These are phyloP conservation scores for Vigna nakashimae DNA, from an alignment of 306 rosid genomes.

Conservation along the genomic window DNA sequence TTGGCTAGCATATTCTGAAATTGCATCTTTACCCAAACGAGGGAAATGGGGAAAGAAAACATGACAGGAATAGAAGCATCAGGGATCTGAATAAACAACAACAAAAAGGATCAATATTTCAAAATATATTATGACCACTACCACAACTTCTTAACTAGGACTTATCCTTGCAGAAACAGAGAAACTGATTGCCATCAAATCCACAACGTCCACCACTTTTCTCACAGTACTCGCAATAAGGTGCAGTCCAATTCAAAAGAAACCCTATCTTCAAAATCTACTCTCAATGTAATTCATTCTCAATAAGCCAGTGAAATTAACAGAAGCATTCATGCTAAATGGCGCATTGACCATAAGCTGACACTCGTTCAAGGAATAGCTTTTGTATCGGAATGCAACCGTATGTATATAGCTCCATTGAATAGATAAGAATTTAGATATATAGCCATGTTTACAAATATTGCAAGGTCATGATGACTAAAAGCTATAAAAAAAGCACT, in stretches of 20 bases:
- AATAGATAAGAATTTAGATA: neutral
- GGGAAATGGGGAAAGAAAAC: neutral
- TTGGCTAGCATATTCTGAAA: conserved; percentile 1
- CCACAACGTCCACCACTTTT: conserved; percentile 74
- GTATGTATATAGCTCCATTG: neutral
- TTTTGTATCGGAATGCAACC: neutral
- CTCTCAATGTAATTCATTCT: conserved; percentile 52
- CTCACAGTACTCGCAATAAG: conserved; percentile 61
- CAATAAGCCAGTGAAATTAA: conserved; percentile 40
- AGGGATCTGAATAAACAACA: neutral
- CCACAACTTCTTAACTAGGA: conserved; percentile 56
- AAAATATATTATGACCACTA: conserved; percentile 51
- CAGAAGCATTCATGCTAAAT: conserved; percentile 33
- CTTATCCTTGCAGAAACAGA: conserved; percentile 65
- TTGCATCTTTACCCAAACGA: neutral
- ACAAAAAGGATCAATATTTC: neutral
- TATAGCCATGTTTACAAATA: neutral
- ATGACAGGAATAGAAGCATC: neutral
- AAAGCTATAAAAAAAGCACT: neutral
- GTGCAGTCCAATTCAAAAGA: conserved; percentile 63
- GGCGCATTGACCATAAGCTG: conserved; percentile 55
- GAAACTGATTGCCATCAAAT: conserved; percentile 45
- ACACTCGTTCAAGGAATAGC: conserved; percentile 54
- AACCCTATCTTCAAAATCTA: conserved; percentile 68
- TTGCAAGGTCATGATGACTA: conserved; percentile 13